A percentile compares a stretch with the other conserved stretches of the same genome.
Evolutionary conservation across 2,329 filamentous ascomycete genomes (phyloP).

Genomic region (Hypoxylon sp.): DNA sequence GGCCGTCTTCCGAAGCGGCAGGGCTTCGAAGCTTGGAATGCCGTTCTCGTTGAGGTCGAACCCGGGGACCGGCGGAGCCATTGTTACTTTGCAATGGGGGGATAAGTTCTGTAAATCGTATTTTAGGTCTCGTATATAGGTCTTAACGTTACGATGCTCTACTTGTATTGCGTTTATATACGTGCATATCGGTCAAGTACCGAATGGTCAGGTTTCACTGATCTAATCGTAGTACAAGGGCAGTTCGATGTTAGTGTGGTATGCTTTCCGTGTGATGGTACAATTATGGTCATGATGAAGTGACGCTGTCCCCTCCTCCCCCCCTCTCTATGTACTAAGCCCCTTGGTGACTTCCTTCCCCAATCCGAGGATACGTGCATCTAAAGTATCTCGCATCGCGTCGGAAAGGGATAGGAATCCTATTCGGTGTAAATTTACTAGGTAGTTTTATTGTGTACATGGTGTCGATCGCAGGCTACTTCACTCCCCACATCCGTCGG

Average conservation of each 20-base stretch:
- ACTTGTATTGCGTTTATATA: too few relatives aligned
- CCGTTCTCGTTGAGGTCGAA: conserved; percentile 51
- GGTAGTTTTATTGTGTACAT: too few relatives aligned
- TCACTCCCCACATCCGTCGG: conserved; percentile 16
- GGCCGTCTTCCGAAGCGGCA: conserved; percentile 57
- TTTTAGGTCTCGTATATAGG: too few relatives aligned
- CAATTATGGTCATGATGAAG: background rate
- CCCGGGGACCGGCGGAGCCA: conserved; percentile 41
- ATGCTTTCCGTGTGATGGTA: background rate
- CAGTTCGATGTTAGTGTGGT: background rate
- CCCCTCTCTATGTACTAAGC: background rate
- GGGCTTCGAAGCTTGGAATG: conserved; percentile 57
- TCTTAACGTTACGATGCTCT: too few relatives aligned
- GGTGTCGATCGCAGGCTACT: conserved; percentile 1
- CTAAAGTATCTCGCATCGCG: background rate
- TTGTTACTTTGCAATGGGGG: too few relatives aligned
- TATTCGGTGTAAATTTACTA: too few relatives aligned
- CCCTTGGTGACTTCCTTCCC: background rate
- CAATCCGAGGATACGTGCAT: background rate
- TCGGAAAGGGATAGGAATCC: background rate
- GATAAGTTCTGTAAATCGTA: too few relatives aligned
- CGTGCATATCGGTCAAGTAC: too few relatives aligned
- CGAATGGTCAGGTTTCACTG: conserved; percentile 2
- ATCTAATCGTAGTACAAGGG: background rate
- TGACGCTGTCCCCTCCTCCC: conserved; percentile 3